phyloP scores from a whole-genome alignment of 176 grass and related monocot genomes.

The Avena atlantica region DNA sequence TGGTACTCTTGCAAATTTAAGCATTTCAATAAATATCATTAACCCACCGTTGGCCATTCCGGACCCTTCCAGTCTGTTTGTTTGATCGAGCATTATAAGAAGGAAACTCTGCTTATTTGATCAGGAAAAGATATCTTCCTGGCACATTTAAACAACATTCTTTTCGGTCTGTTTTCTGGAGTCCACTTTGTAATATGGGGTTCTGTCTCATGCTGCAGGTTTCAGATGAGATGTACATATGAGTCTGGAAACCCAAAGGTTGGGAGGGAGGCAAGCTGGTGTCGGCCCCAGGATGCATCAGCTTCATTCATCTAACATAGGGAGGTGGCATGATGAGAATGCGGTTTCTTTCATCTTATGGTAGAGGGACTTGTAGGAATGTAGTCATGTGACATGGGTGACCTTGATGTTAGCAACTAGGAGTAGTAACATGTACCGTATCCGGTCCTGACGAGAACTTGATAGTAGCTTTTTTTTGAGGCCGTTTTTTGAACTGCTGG shows the following conservation, averaged over 20 bases:
- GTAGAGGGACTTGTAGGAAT: background rate
- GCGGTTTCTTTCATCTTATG: background rate
- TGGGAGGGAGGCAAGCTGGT: background rate
- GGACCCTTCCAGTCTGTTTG: background rate
- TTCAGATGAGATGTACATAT: constrained; percentile 11
- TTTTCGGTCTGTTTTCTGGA: background rate
- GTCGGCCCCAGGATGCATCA: background rate
- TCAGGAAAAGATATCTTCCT: background rate
- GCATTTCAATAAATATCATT: no score
- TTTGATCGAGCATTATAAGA: background rate
- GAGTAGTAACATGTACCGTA: background rate
- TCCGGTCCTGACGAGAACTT: background rate
- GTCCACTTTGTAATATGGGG: background rate
- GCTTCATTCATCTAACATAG: background rate
- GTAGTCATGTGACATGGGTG: background rate
- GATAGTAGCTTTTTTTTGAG: background rate
- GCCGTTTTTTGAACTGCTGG: background rate
- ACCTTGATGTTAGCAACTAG: background rate
- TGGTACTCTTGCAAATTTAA: no score
- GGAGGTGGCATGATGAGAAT: background rate
- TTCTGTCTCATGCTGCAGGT: background rate
- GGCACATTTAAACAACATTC: background rate
- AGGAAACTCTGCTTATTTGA: background rate
- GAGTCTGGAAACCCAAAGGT: background rate
- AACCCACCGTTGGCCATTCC: background rate